Evolutionary conservation across 1,284 basidiomycete genomes (phyloP).

Genomic region (Trametes versicolor): DNA sequence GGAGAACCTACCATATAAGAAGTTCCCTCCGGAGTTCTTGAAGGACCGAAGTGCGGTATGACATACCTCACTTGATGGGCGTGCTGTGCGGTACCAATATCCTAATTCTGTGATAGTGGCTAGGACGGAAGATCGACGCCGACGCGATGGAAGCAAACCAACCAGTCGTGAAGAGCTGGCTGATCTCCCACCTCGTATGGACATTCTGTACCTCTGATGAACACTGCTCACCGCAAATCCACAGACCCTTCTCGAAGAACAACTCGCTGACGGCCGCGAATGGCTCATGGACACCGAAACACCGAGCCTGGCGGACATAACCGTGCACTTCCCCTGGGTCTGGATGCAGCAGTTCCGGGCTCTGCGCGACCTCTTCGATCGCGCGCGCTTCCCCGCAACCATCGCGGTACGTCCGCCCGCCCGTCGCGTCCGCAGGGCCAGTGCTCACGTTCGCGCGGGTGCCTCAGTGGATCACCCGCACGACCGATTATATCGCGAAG

Average conservation of each 20-base stretch:
- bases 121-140: slow-evolving; percentile 49
- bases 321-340: slow-evolving; percentile 56
- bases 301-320: slow-evolving; percentile 61
- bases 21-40: slow-evolving; percentile 58
- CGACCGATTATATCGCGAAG: slow-evolving; percentile 44
- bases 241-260: slow-evolving; percentile 59
- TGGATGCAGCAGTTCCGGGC: slow-evolving; percentile 54
- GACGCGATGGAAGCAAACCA: slow-evolving; percentile 46
- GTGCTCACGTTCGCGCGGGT: not conserved
- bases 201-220: not conserved
- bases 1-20: slow-evolving; percentile 55
- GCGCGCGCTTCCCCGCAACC: slow-evolving; percentile 50
- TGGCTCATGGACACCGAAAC: slow-evolving; percentile 65
- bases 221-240: not conserved
- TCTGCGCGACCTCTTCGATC: slow-evolving; percentile 50
- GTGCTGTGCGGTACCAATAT: not conserved
- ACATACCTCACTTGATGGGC: slow-evolving; percentile 3
- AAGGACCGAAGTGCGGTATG: slow-evolving; percentile 57
- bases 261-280: slow-evolving; percentile 63
- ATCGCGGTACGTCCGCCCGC: slow-evolving; percentile 48
- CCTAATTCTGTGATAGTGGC: slow-evolving; percentile 17
- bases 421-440: slow-evolving; percentile 3
- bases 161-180: slow-evolving; percentile 45
- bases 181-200: slow-evolving; percentile 53
- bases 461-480: slow-evolving; percentile 56